Percentiles rank a stretch among this genome's conserved stretches.
phyloP scores from a whole-genome alignment of 2,329 filamentous ascomycete genomes.

The Davidsoniella virescens region DNA sequence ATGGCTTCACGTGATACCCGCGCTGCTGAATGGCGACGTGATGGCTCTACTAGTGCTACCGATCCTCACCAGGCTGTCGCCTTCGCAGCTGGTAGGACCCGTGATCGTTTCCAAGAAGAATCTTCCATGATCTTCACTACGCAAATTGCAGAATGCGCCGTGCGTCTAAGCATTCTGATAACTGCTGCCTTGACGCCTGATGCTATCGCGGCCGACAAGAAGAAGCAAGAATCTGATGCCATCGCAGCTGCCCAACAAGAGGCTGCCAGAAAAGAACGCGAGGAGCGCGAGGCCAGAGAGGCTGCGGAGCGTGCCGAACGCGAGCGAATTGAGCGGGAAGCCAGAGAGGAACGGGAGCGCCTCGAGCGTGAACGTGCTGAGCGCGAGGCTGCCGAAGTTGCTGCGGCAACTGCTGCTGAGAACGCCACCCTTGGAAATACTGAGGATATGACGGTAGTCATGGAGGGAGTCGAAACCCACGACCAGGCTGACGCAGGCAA shows the following conservation, averaged over 20 bases:
- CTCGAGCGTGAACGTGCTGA: constrained; percentile 1
- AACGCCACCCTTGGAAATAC: not conserved
- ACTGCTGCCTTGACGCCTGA: constrained; percentile 62
- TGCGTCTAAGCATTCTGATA: constrained; percentile 48
- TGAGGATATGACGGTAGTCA: constrained; percentile 22
- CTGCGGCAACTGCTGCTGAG: constrained; percentile 38
- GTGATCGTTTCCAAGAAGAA: constrained; percentile 75
- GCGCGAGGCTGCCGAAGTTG: constrained; percentile 24
- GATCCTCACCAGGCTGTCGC: constrained; percentile 60
- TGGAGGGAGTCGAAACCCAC: constrained; percentile 61
- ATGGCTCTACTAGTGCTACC: constrained; percentile 24
- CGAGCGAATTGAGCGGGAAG: constrained; percentile 44
- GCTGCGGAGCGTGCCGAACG: constrained; percentile 49
- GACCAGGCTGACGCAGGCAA: constrained; percentile 19
- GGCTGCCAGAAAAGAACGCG: constrained; percentile 45
- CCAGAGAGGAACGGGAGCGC: constrained; percentile 38
- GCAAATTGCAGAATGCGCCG: constrained; percentile 48
- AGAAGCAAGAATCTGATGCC: constrained; percentile 28
- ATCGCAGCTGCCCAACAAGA: constrained; percentile 16
- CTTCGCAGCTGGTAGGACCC: constrained; percentile 57
- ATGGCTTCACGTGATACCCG: constrained; percentile 22
- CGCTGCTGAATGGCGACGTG: constrained; percentile 31
- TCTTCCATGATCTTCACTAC: constrained; percentile 63
- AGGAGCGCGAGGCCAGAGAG: constrained; percentile 54
- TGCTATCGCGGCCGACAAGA: constrained; percentile 67